A percentile compares a stretch with the other conserved stretches of the same genome.
These are phyloP conservation scores for Cicer arietinum DNA, from an alignment of 306 rosid genomes.

Conservation along the genomic window DNA sequence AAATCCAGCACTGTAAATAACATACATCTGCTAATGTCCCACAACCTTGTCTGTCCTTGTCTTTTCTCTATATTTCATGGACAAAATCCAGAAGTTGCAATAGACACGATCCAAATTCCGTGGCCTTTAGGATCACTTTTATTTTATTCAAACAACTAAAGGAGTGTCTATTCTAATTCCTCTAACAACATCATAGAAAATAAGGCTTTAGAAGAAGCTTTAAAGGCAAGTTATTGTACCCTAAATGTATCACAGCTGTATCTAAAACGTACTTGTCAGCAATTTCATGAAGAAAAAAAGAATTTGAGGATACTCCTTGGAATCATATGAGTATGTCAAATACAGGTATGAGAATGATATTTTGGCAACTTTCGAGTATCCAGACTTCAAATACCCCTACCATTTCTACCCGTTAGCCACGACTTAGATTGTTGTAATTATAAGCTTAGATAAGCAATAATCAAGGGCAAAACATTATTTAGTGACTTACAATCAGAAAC, in stretches of 20 bases:
- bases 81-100: not conserved
- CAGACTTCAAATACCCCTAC: not conserved
- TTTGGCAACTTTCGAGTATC: not conserved
- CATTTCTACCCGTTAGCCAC: not conserved
- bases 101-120: not conserved
- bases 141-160: not conserved
- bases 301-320: not conserved
- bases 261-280: not conserved
- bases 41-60: not conserved
- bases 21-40: not conserved
- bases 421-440: slow-evolving; percentile 16
- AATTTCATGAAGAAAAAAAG: not conserved
- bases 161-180: not conserved
- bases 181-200: not conserved
- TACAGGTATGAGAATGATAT: not conserved
- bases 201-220: not conserved
- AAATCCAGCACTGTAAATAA: not conserved
- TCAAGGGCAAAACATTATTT: slow-evolving; percentile 21
- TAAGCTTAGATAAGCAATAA: slow-evolving; percentile 29
- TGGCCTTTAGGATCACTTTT: not conserved
- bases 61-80: not conserved
- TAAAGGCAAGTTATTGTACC: slow-evolving; percentile 5
- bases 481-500: slow-evolving; percentile 80
- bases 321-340: not conserved
- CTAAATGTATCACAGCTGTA: not conserved